phyloP scores from a whole-genome alignment of 495 filamentous ascomycete species.

The Podospora fimiseda region DNA sequence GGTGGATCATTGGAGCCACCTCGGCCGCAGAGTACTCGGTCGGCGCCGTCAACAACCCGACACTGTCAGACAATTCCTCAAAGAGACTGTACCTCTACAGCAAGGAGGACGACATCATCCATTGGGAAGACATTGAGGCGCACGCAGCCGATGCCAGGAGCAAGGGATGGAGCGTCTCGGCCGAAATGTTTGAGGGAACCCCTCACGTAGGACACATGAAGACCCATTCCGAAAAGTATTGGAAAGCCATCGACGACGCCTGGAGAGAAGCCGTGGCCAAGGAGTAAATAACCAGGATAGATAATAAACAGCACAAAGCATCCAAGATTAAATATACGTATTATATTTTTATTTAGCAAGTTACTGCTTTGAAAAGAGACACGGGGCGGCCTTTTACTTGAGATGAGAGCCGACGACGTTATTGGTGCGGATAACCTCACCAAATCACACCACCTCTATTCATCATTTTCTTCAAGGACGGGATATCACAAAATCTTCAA shows the following conservation, averaged over 20 bases:
- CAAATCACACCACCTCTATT: no score
- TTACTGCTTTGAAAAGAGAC: no score
- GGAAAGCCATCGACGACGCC: constrained; percentile 36
- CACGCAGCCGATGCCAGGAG: constrained; percentile 40
- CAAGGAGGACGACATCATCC: constrained; percentile 50
- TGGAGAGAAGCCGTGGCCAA: constrained; percentile 32
- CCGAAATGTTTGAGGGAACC: constrained; percentile 47
- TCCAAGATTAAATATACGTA: no score
- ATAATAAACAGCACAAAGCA: not conserved
- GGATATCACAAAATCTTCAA: not conserved
- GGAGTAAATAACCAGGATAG: not conserved
- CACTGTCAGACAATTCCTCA: constrained; percentile 21
- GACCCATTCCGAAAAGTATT: constrained; percentile 46
- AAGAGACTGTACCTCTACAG: constrained; percentile 46
- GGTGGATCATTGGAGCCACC: constrained; percentile 27
- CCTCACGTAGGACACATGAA: constrained; percentile 52
- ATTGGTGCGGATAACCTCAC: no score
- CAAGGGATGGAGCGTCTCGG: constrained; percentile 36
- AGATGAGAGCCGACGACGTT: no score
- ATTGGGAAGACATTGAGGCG: constrained; percentile 46
- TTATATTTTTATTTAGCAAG: no score
- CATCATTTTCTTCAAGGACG: no score
- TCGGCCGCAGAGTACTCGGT: constrained; percentile 31
- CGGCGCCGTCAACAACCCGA: constrained; percentile 30
- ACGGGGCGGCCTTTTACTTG: no score